Conservation (phyloP, 2,329 filamentous ascomycete genomes). For the Aspergillus floridensis region DNA sequence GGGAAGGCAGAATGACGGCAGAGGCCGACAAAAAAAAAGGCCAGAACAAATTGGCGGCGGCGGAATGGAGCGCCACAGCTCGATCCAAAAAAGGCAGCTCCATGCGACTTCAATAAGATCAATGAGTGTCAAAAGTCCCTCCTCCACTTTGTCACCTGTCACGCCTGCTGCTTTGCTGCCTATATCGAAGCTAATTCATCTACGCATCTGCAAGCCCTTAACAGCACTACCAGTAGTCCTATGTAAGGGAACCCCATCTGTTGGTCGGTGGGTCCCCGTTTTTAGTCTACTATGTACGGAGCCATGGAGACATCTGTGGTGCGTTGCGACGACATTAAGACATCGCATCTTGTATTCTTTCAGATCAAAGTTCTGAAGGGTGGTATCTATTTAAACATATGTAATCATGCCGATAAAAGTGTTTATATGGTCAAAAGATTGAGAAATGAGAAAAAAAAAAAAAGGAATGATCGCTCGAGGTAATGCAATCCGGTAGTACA, state of each 20-base stretch:
- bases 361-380: not conserved
- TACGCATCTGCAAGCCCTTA: not conserved
- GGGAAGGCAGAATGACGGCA: not conserved
- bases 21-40: not conserved
- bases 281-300: not conserved
- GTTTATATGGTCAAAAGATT: not conserved
- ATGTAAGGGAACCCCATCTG: not conserved
- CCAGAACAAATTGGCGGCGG: not conserved
- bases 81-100: conserved; percentile 6
- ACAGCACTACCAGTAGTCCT: not conserved
- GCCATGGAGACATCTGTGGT: not conserved
- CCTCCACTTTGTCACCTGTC: not conserved
- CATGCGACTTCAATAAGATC: not conserved
- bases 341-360: not conserved
- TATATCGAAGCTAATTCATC: not conserved
- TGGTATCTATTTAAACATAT: conserved; percentile 4
- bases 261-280: not conserved
- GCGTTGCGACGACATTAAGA: not conserved
- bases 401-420: not conserved
- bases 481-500: not conserved
- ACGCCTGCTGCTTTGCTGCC: not conserved
- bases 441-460: not conserved
- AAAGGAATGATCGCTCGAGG: not conserved
- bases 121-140: not conserved
- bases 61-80: not conserved